Conservation (phyloP, 305 asterid species). For the Fraxinus platypoda region DNA sequence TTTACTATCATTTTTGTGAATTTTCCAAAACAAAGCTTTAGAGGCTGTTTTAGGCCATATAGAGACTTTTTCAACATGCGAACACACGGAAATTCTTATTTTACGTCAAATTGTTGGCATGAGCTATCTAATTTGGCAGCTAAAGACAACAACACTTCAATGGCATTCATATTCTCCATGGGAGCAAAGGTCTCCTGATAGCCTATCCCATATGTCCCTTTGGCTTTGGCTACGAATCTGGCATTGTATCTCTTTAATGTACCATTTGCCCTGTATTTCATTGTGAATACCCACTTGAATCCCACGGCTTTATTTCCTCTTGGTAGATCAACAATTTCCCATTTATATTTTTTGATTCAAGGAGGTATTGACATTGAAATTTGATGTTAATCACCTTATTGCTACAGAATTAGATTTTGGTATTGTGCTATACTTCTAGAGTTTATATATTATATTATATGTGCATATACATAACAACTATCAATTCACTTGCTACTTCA, state of each 20-base stretch:
- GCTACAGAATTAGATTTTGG: not conserved
- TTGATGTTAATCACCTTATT: not conserved
- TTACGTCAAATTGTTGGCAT: not conserved
- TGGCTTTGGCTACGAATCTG: not conserved
- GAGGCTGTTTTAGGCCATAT: not conserved
- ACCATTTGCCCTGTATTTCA: not conserved
- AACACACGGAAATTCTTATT: not conserved
- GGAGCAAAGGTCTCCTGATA: not conserved
- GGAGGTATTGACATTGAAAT: not conserved
- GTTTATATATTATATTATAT: not conserved
- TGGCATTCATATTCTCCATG: not conserved
- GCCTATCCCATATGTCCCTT: not conserved
- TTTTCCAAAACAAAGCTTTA: not conserved
- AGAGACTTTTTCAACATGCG: not conserved
- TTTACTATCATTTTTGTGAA: not conserved
- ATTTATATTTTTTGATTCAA: not conserved
- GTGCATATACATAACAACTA: not conserved
- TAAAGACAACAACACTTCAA: not conserved
- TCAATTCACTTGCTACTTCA: not conserved
- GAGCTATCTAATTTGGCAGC: not conserved
- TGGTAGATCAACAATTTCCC: not conserved
- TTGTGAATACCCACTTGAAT: not conserved
- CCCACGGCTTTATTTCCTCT: not conserved
- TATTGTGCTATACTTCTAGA: not conserved
- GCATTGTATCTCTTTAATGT: not conserved